Evolutionary conservation across 805 yeast species (phyloP).

Genomic region (Yarrowia yakushimensis): DNA sequence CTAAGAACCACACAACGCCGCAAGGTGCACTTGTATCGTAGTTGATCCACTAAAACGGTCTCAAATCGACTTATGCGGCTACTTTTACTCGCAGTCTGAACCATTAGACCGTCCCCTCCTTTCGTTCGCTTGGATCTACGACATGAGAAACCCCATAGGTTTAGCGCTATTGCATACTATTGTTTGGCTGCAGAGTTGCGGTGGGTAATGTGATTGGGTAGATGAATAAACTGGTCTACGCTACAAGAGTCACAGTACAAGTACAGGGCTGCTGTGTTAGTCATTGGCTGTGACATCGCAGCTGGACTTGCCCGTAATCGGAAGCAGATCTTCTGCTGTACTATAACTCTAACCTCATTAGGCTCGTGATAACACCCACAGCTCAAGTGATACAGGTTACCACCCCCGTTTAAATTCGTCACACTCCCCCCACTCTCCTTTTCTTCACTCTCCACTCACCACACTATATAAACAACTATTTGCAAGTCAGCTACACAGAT

Average conservation of each 20-base stretch:
- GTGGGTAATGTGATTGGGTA: too few relatives aligned
- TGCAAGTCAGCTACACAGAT: not conserved
- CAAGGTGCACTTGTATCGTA: too few relatives aligned
- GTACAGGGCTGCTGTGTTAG: too few relatives aligned
- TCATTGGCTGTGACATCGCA: too few relatives aligned
- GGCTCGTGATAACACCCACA: conserved; percentile 14
- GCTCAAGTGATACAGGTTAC: conserved; percentile 12
- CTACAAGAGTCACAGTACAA: too few relatives aligned
- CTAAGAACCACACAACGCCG: too few relatives aligned
- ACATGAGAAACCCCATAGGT: not conserved
- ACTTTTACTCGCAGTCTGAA: too few relatives aligned
- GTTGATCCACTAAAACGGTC: too few relatives aligned
- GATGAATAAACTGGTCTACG: too few relatives aligned
- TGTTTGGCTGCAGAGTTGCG: not conserved
- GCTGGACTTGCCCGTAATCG: not conserved
- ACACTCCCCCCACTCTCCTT: not conserved
- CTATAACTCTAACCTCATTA: not conserved
- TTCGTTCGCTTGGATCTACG: not conserved
- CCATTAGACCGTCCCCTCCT: not conserved
- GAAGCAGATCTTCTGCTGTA: not conserved
- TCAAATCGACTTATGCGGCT: too few relatives aligned
- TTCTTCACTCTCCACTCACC: not conserved
- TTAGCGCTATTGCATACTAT: not conserved
- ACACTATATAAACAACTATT: not conserved
- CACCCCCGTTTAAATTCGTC: not conserved